Evolutionary conservation across 2,329 filamentous ascomycete species (phyloP), one percentile per base, ranked within the genome.

Genomic region (Rhexocercosporidium sp.): DNA sequence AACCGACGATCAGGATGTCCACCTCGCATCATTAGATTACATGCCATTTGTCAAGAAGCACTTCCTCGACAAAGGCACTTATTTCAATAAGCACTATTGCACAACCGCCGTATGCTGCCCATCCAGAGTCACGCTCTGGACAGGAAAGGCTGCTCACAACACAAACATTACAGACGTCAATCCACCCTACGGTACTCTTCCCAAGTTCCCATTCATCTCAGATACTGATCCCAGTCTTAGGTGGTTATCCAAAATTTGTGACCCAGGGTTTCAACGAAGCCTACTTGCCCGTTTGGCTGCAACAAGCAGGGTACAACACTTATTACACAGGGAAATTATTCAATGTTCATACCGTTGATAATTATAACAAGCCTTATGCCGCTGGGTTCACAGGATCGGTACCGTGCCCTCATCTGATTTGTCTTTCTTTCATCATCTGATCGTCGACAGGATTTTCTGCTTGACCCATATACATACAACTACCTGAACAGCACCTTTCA

Each of bases 241-340:
- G 85, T 29, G 85, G 85, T 1, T 92, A 88, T 70, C 85, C 87
- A 1, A 90, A 91, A 70, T 90, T 92, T 63, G 79, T 92, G 16
- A 79, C 79, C 3, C 82, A 89, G 59, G 89, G 90, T 0, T 82
- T 87, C 66, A 91, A 92, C 66, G 83, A 89, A 1, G 84, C 88
- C 41, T 92, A 90, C 66, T 81, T 92, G 0, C 90, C 90, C 0
- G 76, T 92, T 0, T 93, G 90, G 89, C 77, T 93, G 16, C 88
- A 91, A 69, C 75, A 85, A 2, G 85, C 84, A 0, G 90, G 89
- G 0, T 92, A 92, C 74, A 85, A 87, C 68, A 92, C 90, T 0
- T 92, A 91, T 73, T 92, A 92, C 71, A 86, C 86, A 0, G 90
- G 88, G 22, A 92, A 93, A 79, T 80, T 1, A 86, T 89, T 90